A percentile compares a stretch with the other conserved stretches of the same genome.
Conservation (phyloP, 352 stramenopile species). For the Phytopythium helicoides region DNA sequence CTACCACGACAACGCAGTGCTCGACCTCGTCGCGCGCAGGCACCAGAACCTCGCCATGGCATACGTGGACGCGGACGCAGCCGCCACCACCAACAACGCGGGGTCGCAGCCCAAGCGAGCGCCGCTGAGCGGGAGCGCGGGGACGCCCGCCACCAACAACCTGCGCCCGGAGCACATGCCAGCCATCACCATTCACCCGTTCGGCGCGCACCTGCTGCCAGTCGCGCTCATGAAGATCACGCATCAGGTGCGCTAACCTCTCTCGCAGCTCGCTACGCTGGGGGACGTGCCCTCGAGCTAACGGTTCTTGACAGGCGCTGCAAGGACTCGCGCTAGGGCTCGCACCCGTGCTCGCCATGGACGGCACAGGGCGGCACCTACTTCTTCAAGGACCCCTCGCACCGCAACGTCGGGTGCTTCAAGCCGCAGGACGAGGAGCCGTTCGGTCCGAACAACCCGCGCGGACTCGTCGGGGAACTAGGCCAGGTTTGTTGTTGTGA, state of each 20-base stretch:
- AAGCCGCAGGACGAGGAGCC: conserved; percentile 99
- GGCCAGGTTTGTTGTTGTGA: conserved; percentile 45
- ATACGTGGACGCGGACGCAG: conserved; percentile 24
- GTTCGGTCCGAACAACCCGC: conserved; percentile 97
- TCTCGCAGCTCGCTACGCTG: background rate
- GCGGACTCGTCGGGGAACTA: conserved; percentile 86
- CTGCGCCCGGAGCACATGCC: conserved; percentile 51
- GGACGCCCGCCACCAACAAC: conserved; percentile 19
- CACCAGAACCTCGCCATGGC: conserved; percentile 54
- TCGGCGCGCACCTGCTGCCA: conserved; percentile 70
- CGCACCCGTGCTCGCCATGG: conserved; percentile 91
- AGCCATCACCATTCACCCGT: conserved; percentile 76
- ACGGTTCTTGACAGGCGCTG: conserved; percentile 46
- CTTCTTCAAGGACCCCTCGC: conserved; percentile 94
- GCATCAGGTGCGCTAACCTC: conserved; percentile 50
- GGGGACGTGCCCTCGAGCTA: background rate
- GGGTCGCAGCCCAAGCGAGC: too few species aligned
- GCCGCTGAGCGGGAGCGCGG: conserved; percentile 10
- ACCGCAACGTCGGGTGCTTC: conserved; percentile 95
- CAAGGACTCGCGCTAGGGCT: conserved; percentile 90
- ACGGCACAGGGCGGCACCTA: conserved; percentile 98
- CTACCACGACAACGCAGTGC: conserved; percentile 75
- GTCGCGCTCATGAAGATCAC: conserved; percentile 80
- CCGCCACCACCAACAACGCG: conserved; percentile 2
- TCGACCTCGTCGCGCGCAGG: conserved; percentile 73